Evolutionary conservation across 2,329 filamentous ascomycete genomes (phyloP).

Genomic region (Aspergillus sp.): DNA sequence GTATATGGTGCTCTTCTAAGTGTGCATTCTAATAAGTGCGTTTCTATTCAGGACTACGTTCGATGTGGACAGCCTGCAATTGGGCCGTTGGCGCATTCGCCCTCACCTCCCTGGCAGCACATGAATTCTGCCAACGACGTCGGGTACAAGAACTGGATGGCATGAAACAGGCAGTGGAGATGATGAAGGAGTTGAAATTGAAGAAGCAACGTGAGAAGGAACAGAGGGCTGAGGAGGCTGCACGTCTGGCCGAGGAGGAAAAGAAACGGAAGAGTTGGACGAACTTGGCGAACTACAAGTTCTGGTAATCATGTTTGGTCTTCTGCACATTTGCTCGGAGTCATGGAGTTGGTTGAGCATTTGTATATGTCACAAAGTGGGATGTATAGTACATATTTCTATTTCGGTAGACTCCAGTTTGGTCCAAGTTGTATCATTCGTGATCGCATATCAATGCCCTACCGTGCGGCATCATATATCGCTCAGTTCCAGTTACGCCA

Average conservation of each 20-base stretch:
- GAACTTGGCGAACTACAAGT: slow-evolving; percentile 45
- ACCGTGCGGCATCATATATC: slow-evolving; percentile 7
- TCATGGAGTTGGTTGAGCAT: slow-evolving; percentile 31
- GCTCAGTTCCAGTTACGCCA: slow-evolving; percentile 5
- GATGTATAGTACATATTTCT: slow-evolving; percentile 22
- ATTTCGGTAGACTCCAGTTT: slow-evolving; percentile 5
- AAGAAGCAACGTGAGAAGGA: slow-evolving; percentile 58
- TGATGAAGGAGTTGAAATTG: slow-evolving; percentile 70
- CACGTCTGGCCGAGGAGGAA: slow-evolving; percentile 37
- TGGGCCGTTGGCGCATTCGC: slow-evolving; percentile 82
- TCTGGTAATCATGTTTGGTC: slow-evolving; percentile 36
- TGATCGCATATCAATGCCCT: slow-evolving; percentile 12
- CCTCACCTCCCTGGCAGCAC: slow-evolving; percentile 66
- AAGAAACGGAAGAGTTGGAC: slow-evolving; percentile 42
- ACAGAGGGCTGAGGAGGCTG: slow-evolving; percentile 35
- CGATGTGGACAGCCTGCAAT: slow-evolving; percentile 68
- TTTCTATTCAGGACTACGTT: slow-evolving; percentile 42
- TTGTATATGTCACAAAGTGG: slow-evolving; percentile 21
- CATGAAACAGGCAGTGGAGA: slow-evolving; percentile 81
- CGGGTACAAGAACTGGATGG: slow-evolving; percentile 72
- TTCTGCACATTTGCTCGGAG: slow-evolving; percentile 23
- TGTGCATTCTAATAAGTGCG: neutral
- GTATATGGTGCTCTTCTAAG: neutral
- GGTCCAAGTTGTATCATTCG: slow-evolving; percentile 10
- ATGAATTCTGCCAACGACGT: slow-evolving; percentile 79